These are phyloP conservation scores for Yarrowia deformans DNA, from an alignment of 805 yeast genomes.

Conservation along the genomic window DNA sequence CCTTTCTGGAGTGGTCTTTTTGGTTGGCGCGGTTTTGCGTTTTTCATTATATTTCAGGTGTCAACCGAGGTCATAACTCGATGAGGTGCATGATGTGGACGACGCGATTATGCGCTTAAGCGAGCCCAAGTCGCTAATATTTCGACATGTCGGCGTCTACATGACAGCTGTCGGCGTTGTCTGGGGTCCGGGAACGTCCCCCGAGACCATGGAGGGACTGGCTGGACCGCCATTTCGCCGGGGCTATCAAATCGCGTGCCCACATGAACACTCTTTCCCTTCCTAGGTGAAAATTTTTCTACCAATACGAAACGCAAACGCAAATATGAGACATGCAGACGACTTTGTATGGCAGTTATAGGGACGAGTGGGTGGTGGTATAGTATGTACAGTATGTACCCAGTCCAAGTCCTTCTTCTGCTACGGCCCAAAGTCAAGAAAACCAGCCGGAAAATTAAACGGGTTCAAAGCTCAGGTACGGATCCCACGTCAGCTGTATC, in stretches of 20 bases:
- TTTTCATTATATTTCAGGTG: constrained; percentile 33
- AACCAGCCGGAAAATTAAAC: too few species aligned
- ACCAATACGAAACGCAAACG: constrained; percentile 38
- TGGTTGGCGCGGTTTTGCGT: neutral
- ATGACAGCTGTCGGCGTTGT: neutral
- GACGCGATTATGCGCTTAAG: constrained; percentile 37
- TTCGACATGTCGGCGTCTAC: constrained; percentile 1
- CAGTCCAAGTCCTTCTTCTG: too few species aligned
- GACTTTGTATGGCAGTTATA: neutral
- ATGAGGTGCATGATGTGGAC: constrained; percentile 38
- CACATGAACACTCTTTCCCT: constrained; percentile 25
- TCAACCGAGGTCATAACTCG: constrained; percentile 39
- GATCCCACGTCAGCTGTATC: too few species aligned
- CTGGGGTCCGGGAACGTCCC: too few species aligned
- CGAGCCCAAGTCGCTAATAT: constrained; percentile 14
- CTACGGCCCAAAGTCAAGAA: too few species aligned
- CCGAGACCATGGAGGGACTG: too few species aligned
- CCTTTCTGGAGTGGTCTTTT: constrained; percentile 14
- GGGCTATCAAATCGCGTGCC: constrained; percentile 34
- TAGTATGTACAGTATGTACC: too few species aligned
- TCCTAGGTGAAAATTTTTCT: constrained; percentile 34
- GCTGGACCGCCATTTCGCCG: neutral
- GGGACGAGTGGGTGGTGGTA: too few species aligned
- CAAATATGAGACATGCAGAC: constrained; percentile 39
- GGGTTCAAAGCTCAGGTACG: too few species aligned